Percentiles rank a stretch among this genome's conserved stretches.
Evolutionary conservation across 352 stramenopile species (phyloP).

Genomic region (Globisporangium sylvaticum): DNA sequence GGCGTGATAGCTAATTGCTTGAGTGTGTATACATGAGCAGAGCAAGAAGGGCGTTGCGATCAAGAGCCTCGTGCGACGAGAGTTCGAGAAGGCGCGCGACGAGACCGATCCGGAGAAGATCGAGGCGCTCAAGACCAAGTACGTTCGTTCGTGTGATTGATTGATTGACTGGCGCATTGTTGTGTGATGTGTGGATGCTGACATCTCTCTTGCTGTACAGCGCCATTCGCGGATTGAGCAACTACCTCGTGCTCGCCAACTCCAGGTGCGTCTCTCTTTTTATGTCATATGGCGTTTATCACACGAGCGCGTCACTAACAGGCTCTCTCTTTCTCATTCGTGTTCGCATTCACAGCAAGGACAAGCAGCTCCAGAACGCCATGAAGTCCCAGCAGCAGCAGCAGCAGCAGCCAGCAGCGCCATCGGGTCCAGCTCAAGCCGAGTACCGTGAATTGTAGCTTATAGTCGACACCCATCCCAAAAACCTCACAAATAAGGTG

Average conservation of each 20-base stretch:
- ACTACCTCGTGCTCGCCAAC: constrained; percentile 87
- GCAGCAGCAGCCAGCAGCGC: constrained; percentile 26
- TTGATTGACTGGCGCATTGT: neutral
- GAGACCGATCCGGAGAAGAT: constrained; percentile 84
- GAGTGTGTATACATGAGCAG: constrained; percentile 23
- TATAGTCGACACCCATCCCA: neutral
- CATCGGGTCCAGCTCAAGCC: constrained; percentile 49
- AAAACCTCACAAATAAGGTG: neutral
- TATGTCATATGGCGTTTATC: neutral
- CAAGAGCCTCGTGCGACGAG: constrained; percentile 57
- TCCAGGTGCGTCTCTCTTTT: constrained; percentile 42
- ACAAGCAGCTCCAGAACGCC: constrained; percentile 77
- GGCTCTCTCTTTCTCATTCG: neutral
- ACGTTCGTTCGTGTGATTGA: constrained; percentile 15
- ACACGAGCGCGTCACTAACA: neutral
- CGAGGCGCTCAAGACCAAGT: constrained; percentile 83
- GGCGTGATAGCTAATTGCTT: neutral
- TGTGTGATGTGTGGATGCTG: constrained; percentile 5
- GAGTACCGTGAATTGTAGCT: constrained; percentile 76
- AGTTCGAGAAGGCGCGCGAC: constrained; percentile 75
- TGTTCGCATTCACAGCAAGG: constrained; percentile 48
- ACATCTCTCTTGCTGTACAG: constrained; percentile 23
- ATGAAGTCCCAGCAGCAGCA: constrained; percentile 60
- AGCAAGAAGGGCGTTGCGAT: constrained; percentile 85
- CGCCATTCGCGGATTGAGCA: constrained; percentile 77